These are phyloP conservation scores for Polytrichum commune DNA, from an alignment of 225 moss, liverwort and hornwort species.

Conservation along the genomic window DNA sequence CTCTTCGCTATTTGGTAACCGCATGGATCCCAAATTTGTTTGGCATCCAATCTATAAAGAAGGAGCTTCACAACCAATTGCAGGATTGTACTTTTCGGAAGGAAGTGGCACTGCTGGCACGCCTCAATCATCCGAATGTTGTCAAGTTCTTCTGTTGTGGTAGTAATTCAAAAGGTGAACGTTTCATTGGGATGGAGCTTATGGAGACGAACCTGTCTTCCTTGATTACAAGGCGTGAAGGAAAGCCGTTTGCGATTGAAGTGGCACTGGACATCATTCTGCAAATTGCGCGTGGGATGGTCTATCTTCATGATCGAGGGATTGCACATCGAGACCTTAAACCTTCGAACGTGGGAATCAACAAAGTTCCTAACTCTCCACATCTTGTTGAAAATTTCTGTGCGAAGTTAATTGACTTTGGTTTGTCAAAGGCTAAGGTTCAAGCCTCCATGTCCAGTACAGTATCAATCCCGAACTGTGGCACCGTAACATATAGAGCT, in stretches of 20 bases:
- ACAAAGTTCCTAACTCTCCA: background rate
- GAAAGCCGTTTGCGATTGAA: no score
- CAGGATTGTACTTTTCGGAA: background rate
- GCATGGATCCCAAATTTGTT: background rate
- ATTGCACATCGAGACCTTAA: no score
- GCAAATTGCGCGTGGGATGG: no score
- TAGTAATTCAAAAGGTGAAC: no score
- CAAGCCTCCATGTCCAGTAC: background rate
- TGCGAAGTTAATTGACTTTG: background rate
- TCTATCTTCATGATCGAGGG: no score
- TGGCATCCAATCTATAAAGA: constrained; percentile 4
- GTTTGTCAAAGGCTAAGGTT: constrained; percentile 2
- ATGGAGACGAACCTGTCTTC: no score
- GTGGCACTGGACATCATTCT: no score
- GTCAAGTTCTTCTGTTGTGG: no score
- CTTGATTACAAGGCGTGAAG: no score
- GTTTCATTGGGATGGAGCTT: no score
- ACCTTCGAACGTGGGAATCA: no score
- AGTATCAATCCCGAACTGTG: background rate
- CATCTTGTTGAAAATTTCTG: background rate
- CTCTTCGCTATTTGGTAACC: no score
- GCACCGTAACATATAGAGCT: constrained; percentile 1
- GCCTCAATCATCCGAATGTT: background rate
- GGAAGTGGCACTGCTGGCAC: background rate
- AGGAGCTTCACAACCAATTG: background rate